A percentile compares a stretch with the other conserved stretches of the same genome.
These are phyloP conservation scores for Sporothrix brunneoviolacea DNA, from an alignment of 2,329 filamentous ascomycete genomes.

Conservation along the genomic window DNA sequence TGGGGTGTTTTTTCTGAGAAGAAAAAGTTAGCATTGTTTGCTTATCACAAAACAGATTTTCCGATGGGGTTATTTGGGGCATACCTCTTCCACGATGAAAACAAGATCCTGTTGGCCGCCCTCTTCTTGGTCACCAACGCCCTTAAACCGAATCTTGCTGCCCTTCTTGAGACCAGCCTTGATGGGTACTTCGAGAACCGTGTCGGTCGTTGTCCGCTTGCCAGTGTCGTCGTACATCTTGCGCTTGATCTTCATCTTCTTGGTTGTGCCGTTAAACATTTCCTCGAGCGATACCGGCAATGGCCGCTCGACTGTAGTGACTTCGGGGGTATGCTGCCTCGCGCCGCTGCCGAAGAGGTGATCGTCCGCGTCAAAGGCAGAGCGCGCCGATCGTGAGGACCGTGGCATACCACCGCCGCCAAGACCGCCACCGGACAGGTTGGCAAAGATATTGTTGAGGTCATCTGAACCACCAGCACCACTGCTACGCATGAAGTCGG, in stretches of 20 bases:
- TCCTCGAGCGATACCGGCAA: constrained; percentile 81
- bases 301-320: constrained; percentile 82
- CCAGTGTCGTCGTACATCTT: constrained; percentile 86
- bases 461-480: constrained; percentile 42
- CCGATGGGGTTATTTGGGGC: constrained; percentile 24
- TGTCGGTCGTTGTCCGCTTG: constrained; percentile 80
- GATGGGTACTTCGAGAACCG: constrained; percentile 89
- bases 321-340: constrained; percentile 65
- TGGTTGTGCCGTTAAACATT: constrained; percentile 75
- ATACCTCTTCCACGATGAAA: constrained; percentile 89
- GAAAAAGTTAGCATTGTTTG: neutral
- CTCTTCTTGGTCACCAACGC: constrained; percentile 96
- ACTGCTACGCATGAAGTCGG: constrained; percentile 65
- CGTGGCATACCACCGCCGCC: constrained; percentile 30
- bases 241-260: constrained; percentile 98
- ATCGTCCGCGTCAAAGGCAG: constrained; percentile 17
- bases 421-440: constrained; percentile 34
- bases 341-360: constrained; percentile 25
- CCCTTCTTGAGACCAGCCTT: constrained; percentile 94
- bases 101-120: constrained; percentile 93
- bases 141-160: constrained; percentile 96
- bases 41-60: neutral
- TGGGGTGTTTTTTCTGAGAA: constrained; percentile 74
- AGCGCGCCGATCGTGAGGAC: neutral
- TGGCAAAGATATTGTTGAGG: constrained; percentile 49